A percentile compares a stretch with the other conserved stretches of the same genome.
phyloP scores from a whole-genome alignment of 2,329 filamentous ascomycete genomes.

The Hypoxylon sp. region DNA sequence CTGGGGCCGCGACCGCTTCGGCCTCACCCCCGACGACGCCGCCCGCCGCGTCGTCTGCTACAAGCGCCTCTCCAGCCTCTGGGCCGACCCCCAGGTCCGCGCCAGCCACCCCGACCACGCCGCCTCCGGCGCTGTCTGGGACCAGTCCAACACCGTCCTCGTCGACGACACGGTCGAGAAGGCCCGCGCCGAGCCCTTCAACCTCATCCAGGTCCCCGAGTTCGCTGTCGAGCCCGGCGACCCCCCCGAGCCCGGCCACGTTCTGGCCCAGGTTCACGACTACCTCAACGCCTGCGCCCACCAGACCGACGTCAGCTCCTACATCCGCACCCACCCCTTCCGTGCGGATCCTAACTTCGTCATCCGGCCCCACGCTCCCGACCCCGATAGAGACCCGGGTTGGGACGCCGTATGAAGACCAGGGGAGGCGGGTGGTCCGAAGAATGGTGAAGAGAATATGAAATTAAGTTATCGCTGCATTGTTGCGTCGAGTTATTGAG shows the following conservation, averaged over 20 bases:
- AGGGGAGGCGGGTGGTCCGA: too few species aligned
- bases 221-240: conserved; percentile 61
- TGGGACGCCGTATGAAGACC: not conserved
- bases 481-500: not conserved
- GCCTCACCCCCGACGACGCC: conserved; percentile 71
- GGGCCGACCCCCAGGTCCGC: conserved; percentile 61
- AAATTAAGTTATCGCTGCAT: too few species aligned
- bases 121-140: conserved; percentile 62
- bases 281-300: conserved; percentile 64
- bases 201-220: conserved; percentile 82
- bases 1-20: conserved; percentile 82
- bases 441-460: too few species aligned
- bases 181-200: conserved; percentile 81
- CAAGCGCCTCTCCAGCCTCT: conserved; percentile 80
- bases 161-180: conserved; percentile 88
- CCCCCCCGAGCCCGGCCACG: conserved; percentile 49
- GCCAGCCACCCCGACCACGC: conserved; percentile 53
- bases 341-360: not conserved
- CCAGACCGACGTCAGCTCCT: conserved; percentile 69
- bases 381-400: not conserved
- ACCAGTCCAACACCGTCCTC: conserved; percentile 86
- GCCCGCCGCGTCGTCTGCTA: conserved; percentile 81
- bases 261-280: conserved; percentile 67
- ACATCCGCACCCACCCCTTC: conserved; percentile 53
- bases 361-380: not conserved